These are phyloP conservation scores for Cryphonectria parasitica DNA, from an alignment of 2,329 filamentous ascomycete genomes.

Conservation along the genomic window DNA sequence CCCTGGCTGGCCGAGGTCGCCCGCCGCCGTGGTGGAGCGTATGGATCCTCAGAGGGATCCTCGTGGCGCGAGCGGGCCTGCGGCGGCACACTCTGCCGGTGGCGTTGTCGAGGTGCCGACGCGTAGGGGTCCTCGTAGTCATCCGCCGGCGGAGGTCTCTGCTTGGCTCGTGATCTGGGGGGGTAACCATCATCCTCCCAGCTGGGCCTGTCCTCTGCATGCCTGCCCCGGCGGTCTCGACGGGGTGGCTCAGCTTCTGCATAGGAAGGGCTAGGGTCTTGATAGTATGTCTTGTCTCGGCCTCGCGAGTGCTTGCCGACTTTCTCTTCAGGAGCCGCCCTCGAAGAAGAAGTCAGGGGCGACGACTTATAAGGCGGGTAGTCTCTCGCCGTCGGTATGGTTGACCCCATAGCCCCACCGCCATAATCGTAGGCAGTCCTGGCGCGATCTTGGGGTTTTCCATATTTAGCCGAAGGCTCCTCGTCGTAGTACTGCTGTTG, in stretches of 20 bases:
- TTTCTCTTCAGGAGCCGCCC: constrained; percentile 13
- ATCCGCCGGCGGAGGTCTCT: neutral
- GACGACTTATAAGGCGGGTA: constrained; percentile 17
- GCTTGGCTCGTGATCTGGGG: constrained; percentile 14
- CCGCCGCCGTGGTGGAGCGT: constrained; percentile 18
- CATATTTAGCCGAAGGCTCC: constrained; percentile 8
- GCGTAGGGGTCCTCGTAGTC: constrained; percentile 24
- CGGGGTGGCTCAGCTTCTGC: constrained; percentile 17
- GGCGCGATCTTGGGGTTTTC: neutral
- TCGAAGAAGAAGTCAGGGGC: neutral
- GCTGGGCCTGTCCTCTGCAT: constrained; percentile 15
- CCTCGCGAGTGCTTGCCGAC: constrained; percentile 16
- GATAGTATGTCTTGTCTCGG: constrained; percentile 24
- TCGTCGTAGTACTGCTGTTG: constrained; percentile 22
- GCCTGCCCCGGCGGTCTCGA: constrained; percentile 14
- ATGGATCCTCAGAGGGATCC: constrained; percentile 7
- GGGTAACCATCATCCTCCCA: constrained; percentile 12
- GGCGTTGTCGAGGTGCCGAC: constrained; percentile 10
- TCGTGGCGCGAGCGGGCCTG: constrained; percentile 17
- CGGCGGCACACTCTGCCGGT: constrained; percentile 27
- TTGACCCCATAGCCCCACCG: constrained; percentile 6
- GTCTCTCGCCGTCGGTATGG: constrained; percentile 20
- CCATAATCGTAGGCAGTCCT: constrained; percentile 8
- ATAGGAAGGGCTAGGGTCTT: constrained; percentile 10
- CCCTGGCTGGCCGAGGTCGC: constrained; percentile 23